Evolutionary conservation across 345 rosid genomes (phyloP), one percentile per base, ranked within the genome.

Genomic region (Corymbia maculata): DNA sequence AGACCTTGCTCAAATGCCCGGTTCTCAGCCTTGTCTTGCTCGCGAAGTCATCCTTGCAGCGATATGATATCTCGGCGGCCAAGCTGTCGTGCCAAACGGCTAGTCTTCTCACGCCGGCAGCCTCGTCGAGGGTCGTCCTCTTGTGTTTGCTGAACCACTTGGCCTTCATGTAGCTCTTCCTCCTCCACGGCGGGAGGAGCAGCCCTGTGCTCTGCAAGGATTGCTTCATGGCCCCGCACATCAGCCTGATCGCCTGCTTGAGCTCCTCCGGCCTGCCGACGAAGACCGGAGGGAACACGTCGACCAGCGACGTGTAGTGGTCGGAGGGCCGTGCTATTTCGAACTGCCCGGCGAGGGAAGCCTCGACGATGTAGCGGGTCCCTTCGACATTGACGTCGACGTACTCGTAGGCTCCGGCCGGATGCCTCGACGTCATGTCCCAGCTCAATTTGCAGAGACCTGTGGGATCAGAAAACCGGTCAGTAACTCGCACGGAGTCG

Each of bases 401-500:
- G 49, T 91, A 96, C 85, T 97, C 96, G 88, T 95, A 93, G 42
- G 88, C 90, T 64, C 99, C 99, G 3, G 95, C 89, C 6, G 95
- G 97, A 82, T 89, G 89, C 90, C 91, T 89, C 28, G 91, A 95
- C 28, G 90, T 88, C 90, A 88, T 96, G 91, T 95, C 98, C 99
- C 99, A 97, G 55, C 90, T 90, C 3, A 97, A 94, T 87, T 96
- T 95, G 99, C 99, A 97, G 4, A 98, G 94, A 55, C 99, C 98
- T 96, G 88, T 6, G 9, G 2, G 28, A 87, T 28, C 2, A 86
- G 53, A 42, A 36, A 52, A 57, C 36, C 50, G 4, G 86, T 85
- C 55, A 51, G 86, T 7, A 52, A n/a, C 84, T 19, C 14, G 6
- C 49, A 0, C 49, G 49, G 84, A 42, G 28, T 15, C 21, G 86